phyloP scores from a whole-genome alignment of 495 filamentous ascomycete species.

The Chaetomium cochliodes region DNA sequence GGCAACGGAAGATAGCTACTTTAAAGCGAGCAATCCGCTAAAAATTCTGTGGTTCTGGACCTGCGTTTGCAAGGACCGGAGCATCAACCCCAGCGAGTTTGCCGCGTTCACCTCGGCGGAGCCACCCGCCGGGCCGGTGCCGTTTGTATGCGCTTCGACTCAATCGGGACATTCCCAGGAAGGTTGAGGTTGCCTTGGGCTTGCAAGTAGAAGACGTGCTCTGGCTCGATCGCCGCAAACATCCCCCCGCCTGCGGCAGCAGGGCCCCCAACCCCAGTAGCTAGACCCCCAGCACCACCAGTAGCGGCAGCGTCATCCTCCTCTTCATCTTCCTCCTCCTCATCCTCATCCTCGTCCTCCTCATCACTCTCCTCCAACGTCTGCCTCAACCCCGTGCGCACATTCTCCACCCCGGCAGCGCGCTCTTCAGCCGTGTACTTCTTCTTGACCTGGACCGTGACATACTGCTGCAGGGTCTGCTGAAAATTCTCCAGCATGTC shows the following conservation, averaged over 20 bases:
- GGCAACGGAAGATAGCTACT: neutral
- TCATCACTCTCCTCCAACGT: constrained; percentile 56
- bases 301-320: constrained; percentile 43
- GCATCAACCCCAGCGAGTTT: neutral
- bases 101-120: neutral
- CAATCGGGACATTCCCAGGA: constrained; percentile 30
- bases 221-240: constrained; percentile 25
- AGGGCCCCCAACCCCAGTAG: constrained; percentile 30
- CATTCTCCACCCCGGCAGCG: constrained; percentile 63
- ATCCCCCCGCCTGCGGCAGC: neutral
- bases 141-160: constrained; percentile 17
- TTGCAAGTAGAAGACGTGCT: constrained; percentile 36
- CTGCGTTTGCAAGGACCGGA: neutral
- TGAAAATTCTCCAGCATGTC: constrained; percentile 43
- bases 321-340: constrained; percentile 53
- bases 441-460: constrained; percentile 50
- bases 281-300: constrained; percentile 35
- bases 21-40: neutral
- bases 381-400: constrained; percentile 65
- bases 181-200: constrained; percentile 39
- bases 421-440: constrained; percentile 67
- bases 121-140: neutral
- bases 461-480: constrained; percentile 41
- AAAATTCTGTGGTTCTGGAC: neutral
- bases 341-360: constrained; percentile 55